Conservation (phyloP, 192 early-diverging fungal species). For the Mortierella antarctica region DNA sequence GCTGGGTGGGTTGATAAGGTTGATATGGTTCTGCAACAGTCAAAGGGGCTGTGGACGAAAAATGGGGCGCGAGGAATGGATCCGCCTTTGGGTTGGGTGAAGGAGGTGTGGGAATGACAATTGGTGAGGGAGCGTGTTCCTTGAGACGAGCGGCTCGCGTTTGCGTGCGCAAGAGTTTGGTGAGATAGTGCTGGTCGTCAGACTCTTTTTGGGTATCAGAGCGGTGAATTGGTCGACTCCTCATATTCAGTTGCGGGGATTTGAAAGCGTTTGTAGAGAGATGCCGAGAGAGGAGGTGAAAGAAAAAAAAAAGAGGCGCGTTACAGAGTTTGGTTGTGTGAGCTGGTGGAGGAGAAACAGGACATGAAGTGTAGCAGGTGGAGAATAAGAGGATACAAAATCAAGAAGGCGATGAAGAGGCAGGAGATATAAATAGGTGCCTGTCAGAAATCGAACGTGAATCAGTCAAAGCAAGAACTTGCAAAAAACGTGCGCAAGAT, state of each 20-base stretch:
- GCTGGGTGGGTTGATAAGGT: background rate
- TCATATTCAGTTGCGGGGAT: background rate
- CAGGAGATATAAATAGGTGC: no score
- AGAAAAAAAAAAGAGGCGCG: background rate
- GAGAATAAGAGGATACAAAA: no score
- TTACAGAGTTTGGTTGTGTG: no score
- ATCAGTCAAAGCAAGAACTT: no score
- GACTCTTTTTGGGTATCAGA: conserved; percentile 16
- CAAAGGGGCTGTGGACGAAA: background rate
- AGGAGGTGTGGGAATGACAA: conserved; percentile 9
- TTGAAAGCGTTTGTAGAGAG: background rate
- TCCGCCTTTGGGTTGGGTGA: background rate
- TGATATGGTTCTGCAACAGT: background rate
- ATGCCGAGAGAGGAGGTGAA: background rate
- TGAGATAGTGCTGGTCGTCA: conserved; percentile 16
- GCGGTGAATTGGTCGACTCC: conserved; percentile 2
- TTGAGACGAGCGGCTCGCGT: conserved; percentile 9
- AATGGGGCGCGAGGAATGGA: background rate
- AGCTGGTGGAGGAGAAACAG: no score
- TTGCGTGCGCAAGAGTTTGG: background rate
- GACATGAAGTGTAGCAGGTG: no score
- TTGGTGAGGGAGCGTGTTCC: conserved; percentile 5
- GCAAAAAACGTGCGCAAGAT: no score
- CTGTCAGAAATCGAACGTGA: no score
- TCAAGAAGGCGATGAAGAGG: no score